Evolutionary conservation across 2,329 filamentous ascomycete species (phyloP), one percentile per base, ranked within the genome.

Genomic region (Epicoccum nigrum): DNA sequence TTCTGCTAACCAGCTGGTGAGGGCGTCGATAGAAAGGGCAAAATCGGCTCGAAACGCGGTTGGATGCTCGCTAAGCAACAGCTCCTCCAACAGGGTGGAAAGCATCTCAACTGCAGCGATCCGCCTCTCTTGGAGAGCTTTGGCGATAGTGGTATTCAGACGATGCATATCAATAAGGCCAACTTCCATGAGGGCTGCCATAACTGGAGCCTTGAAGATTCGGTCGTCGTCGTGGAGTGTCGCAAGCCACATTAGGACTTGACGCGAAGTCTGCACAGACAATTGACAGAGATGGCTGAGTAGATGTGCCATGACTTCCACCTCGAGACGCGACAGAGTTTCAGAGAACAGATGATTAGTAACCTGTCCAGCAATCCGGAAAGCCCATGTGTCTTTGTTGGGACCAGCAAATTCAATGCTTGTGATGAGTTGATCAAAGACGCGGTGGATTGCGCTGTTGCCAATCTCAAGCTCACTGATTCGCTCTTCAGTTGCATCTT

Each of bases 31-130:
- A 50, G 90, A 95, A 55, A 85, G 83, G 6, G 90, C 86, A 66
- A 97, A 95, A 74, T 97, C 92, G 1, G 92, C 86, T 62, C 91
- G 89, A 39, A 97, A 78, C 1, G 88, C 89, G 31, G 88, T 83
- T 0, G 91, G 90, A 35, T 86, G 85, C 39, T 92, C 89, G 60
- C 85, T 89, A 41, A 96, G 82, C 7, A 97, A 77, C 0, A 92
- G 84, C 34, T 90, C 83, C 59, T 94, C 88, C 57, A 96, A 79
- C 34, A 97, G 79, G 34, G 86, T 86, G 43, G 87, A 85, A n/a
- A 97, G 80, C 68, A 96, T 89, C 49, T 91, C 85, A 3, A 97
- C 76, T 1, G 89, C 90, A 17, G 83, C 82, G 7, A 86, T 81
- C 55, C 92, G 90, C 51, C 86, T 85, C 48, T 87, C 81, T 47